phyloP scores from a whole-genome alignment of 2,329 filamentous ascomycete species.

The Ceratocystis colombiana region DNA sequence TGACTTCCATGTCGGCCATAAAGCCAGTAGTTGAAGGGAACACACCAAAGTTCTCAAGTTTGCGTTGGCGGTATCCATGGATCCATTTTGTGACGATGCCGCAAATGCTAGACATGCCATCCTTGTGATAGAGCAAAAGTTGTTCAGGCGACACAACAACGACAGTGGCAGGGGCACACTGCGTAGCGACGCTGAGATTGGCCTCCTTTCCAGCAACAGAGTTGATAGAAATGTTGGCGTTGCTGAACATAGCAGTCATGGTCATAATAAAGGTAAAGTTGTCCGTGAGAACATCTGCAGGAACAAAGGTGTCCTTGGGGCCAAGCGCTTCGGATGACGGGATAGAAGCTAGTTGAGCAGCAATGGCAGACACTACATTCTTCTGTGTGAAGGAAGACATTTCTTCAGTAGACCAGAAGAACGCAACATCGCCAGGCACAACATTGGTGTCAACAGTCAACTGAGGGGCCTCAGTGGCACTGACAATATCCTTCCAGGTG shows the following conservation, averaged over 20 bases:
- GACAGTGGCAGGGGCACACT: conserved; percentile 68
- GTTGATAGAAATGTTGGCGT: conserved; percentile 77
- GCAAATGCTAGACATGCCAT: conserved; percentile 2
- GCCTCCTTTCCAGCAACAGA: conserved; percentile 67
- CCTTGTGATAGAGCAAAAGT: conserved; percentile 20
- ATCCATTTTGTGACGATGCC: conserved; percentile 60
- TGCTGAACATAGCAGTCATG: conserved; percentile 71
- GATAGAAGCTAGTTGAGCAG: conserved; percentile 64
- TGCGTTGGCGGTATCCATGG: conserved; percentile 61
- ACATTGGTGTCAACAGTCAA: conserved; percentile 53
- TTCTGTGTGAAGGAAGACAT: conserved; percentile 71
- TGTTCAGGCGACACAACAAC: conserved; percentile 62
- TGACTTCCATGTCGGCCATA: conserved; percentile 37
- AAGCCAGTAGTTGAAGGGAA: conserved; percentile 52
- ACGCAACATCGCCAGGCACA: conserved; percentile 47
- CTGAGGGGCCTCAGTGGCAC: conserved; percentile 51
- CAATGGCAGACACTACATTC: conserved; percentile 81
- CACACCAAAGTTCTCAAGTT: conserved; percentile 58
- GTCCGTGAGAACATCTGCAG: conserved; percentile 69
- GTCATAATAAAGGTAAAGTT: conserved; percentile 72
- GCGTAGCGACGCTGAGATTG: conserved; percentile 62
- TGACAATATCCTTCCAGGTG: conserved; percentile 87
- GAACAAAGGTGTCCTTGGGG: conserved; percentile 69
- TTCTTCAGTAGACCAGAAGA: conserved; percentile 60
- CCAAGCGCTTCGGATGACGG: conserved; percentile 64